Evolutionary conservation across 257 asterid species (phyloP).

Genomic region (Euphrasia confusa): DNA sequence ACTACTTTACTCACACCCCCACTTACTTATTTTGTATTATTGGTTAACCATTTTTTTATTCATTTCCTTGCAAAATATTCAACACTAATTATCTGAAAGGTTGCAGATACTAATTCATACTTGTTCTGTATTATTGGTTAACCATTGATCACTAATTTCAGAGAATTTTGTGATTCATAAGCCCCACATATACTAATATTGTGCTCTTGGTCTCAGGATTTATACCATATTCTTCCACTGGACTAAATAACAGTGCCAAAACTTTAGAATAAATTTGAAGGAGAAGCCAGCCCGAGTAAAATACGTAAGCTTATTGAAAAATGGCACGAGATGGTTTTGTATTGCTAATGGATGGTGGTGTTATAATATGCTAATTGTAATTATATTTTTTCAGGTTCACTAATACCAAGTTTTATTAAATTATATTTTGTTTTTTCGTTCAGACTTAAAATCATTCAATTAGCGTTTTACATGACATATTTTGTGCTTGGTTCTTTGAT

Average conservation of each 20-base stretch:
- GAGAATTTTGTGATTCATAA: too few relatives aligned
- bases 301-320: conserved; percentile 75
- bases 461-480: too few relatives aligned
- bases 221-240: conserved; percentile 84
- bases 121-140: too few relatives aligned
- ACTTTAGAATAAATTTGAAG: conserved; percentile 76
- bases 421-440: too few relatives aligned
- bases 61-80: background rate
- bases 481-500: too few relatives aligned
- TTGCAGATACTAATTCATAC: too few relatives aligned
- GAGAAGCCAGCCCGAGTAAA: conserved; percentile 54
- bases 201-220: conserved; percentile 51
- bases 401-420: too few relatives aligned
- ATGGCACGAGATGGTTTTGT: conserved; percentile 68
- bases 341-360: too few relatives aligned
- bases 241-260: conserved; percentile 53
- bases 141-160: too few relatives aligned
- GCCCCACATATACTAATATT: background rate
- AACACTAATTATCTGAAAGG: background rate
- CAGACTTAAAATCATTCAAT: too few relatives aligned
- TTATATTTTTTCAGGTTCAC: too few relatives aligned
- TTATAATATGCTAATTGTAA: too few relatives aligned
- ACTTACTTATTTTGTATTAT: background rate
- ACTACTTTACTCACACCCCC: background rate
- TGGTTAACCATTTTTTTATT: background rate